Base-by-base conservation (phyloP, 306 rosid genomes). In the Cajanus cajan region DNA sequence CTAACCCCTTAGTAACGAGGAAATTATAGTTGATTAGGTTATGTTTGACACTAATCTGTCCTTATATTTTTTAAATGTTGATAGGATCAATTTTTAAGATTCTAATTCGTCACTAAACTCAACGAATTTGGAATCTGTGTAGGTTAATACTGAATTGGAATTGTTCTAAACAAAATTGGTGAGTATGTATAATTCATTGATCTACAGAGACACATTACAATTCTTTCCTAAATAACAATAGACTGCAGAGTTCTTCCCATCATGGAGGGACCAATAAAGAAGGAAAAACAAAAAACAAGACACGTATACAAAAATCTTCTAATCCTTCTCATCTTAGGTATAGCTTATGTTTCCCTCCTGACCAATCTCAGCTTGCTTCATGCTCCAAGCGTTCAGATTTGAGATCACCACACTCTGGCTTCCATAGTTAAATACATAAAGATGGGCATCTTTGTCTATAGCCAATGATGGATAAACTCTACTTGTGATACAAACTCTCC, bases 401-500 rank as follows among this genome's bases (percentile, higher is more conserved):
- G 90, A 81, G 7, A 89, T 64, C 22, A 37, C 25, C 6, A 90
- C 82, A 62, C 84, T 78, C 52, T 48, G 21, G n/a, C 37, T 78
- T 80, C 97, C 97, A 16, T 84, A 68, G 85, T 90, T 92, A 74
- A 92, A 90, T 16, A 71, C 88, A 82, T 63, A 89, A 8, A 90
- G 89, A 71, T 80, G 85, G 9, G 91, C 94, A 43, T 78, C 86
- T 72, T 82, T 76, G 62, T 75, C 65, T 51, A 78, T 80, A 16
- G 94, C 96, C 66, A 87, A 34, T 2, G 75, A 81, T 14, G 97
- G 96, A 79, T 90, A 92, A 24, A 86, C 96, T 78, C 97, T 90
- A 24, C 90, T 78, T 0, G 92, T 90, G 36, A 92, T 87, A 37
- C 89, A 86, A 71, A 59, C 85, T 77, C 78, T 89, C 22, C 96